Evolutionary conservation across 768 basidiomycete genomes (phyloP).

Genomic region (Hericium coralloides): DNA sequence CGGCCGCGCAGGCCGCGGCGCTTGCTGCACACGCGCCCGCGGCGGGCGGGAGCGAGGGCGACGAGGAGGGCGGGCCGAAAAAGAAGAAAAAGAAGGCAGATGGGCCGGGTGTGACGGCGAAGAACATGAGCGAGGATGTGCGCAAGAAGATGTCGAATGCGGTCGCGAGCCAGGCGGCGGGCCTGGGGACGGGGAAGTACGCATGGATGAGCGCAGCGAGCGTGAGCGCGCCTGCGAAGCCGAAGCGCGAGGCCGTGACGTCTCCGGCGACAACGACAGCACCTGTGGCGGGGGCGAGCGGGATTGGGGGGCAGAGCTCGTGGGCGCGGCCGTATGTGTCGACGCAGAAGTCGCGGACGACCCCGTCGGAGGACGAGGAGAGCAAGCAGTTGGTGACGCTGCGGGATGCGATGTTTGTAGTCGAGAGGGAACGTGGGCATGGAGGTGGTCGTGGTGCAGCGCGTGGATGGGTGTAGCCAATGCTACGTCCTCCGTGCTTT

Average conservation of each 20-base stretch:
- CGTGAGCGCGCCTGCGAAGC: conserved; percentile 29
- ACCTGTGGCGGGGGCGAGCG: conserved; percentile 14
- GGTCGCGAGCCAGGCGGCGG: conserved; percentile 84
- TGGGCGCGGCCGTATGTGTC: conserved; percentile 62
- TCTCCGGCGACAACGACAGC: conserved; percentile 26
- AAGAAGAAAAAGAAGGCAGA: conserved; percentile 80
- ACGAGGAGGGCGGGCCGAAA: conserved; percentile 46
- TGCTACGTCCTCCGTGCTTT: background rate
- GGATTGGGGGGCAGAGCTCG: conserved; percentile 23
- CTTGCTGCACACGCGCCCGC: conserved; percentile 50
- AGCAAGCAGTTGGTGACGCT: conserved; percentile 53
- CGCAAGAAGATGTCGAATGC: conserved; percentile 89
- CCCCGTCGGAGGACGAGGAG: conserved; percentile 39
- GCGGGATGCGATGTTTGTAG: conserved; percentile 78
- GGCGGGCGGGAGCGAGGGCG: conserved; percentile 43
- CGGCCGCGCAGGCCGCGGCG: conserved; percentile 63
- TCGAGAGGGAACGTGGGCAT: conserved; percentile 77
- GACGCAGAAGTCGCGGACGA: conserved; percentile 31
- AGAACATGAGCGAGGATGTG: conserved; percentile 89
- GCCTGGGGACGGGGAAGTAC: conserved; percentile 65
- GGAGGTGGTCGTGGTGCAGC: conserved; percentile 75
- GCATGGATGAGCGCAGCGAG: conserved; percentile 79
- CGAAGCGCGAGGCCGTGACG: conserved; percentile 19
- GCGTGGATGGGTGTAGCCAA: conserved; percentile 39
- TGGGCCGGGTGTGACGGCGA: conserved; percentile 73